Evolutionary conservation across 495 filamentous ascomycete species (phyloP).

Genomic region (Aspergillus nanangensis): DNA sequence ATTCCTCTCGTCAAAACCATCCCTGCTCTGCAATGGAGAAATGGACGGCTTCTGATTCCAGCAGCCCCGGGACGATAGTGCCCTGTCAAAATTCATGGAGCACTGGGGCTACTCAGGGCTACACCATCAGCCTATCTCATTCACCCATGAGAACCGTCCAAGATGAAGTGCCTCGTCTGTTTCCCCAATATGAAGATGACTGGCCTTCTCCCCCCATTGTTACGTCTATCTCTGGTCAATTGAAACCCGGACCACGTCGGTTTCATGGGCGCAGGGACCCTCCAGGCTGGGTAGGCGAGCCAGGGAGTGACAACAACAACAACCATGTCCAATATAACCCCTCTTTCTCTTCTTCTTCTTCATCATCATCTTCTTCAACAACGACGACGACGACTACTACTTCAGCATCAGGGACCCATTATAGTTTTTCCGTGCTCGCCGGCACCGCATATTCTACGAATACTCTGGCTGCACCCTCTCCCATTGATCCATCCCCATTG

Average conservation of each 20-base stretch:
- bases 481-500: constrained; percentile 18
- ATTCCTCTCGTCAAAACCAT: constrained; percentile 13
- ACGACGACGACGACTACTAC: too few species aligned
- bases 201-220: constrained; percentile 10
- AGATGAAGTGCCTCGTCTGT: constrained; percentile 13
- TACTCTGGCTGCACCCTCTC: constrained; percentile 15
- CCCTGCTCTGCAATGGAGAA: constrained; percentile 13
- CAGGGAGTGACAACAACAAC: not conserved
- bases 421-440: constrained; percentile 4
- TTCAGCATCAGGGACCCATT: constrained; percentile 3
- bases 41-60: constrained; percentile 25
- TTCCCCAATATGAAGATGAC: constrained; percentile 3
- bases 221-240: constrained; percentile 9
- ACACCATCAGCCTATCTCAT: constrained; percentile 11
- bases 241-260: constrained; percentile 12
- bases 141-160: constrained; percentile 6
- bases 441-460: constrained; percentile 7
- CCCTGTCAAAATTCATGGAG: constrained; percentile 15
- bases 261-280: constrained; percentile 4
- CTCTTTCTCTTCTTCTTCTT: constrained; percentile 2
- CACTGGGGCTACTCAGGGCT: constrained; percentile 6
- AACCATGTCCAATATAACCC: not conserved
- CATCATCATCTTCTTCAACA: constrained; percentile 4
- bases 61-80: constrained; percentile 16
- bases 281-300: constrained; percentile 9